Evolutionary conservation across 148 eudicot genomes (phyloP).

Genomic region (Salicornia ramosissima): DNA sequence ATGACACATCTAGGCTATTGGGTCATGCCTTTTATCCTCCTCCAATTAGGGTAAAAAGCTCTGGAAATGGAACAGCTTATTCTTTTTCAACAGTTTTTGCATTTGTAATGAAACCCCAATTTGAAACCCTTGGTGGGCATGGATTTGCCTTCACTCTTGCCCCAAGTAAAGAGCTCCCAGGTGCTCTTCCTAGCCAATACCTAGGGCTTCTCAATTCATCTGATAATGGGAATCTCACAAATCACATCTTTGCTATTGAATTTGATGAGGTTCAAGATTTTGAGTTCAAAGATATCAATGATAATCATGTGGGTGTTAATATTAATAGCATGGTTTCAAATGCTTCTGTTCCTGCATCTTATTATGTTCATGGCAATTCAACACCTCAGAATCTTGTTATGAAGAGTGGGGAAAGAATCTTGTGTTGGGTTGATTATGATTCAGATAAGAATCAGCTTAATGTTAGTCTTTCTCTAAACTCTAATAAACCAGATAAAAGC

Average conservation of each 20-base stretch:
- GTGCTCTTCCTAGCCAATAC: constrained; percentile 70
- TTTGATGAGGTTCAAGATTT: constrained; percentile 78
- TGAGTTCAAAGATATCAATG: constrained; percentile 61
- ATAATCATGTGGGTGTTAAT: constrained; percentile 79
- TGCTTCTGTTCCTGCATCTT: constrained; percentile 48
- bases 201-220: constrained; percentile 54
- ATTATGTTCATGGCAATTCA: constrained; percentile 41
- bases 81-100: constrained; percentile 84
- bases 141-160: constrained; percentile 74
- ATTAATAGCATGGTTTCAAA: constrained; percentile 53
- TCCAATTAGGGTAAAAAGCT: constrained; percentile 48
- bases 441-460: constrained; percentile 29
- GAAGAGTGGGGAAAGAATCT: constrained; percentile 50
- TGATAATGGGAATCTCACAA: constrained; percentile 57
- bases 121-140: constrained; percentile 67
- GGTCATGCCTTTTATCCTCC: constrained; percentile 65
- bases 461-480: constrained; percentile 52
- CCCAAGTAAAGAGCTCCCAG: constrained; percentile 33
- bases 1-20: constrained; percentile 37
- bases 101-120: constrained; percentile 60
- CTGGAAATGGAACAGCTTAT: constrained; percentile 31
- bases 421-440: constrained; percentile 81
- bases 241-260: constrained; percentile 75
- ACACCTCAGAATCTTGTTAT: constrained; percentile 38
- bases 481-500: constrained; percentile 40